These are phyloP conservation scores for Cucurbitaria berberidis DNA, from an alignment of 2,329 filamentous ascomycete genomes.

Conservation along the genomic window DNA sequence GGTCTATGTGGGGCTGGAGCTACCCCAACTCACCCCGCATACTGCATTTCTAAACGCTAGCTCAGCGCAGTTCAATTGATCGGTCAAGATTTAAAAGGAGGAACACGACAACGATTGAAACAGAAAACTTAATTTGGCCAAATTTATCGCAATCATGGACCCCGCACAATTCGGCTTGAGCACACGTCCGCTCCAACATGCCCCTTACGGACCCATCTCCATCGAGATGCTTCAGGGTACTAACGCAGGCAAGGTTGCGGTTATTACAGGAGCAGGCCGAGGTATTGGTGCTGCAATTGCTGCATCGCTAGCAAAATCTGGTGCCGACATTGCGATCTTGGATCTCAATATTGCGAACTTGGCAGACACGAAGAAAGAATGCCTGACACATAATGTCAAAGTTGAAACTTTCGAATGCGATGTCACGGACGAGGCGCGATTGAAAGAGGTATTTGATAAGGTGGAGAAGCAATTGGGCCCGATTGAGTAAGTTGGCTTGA, in stretches of 20 bases:
- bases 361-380: slow-evolving; percentile 28
- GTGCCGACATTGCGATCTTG: slow-evolving; percentile 34
- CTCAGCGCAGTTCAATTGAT: neutral
- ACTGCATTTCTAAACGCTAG: neutral
- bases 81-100: neutral
- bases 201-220: slow-evolving; percentile 24
- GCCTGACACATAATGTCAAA: slow-evolving; percentile 26
- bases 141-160: slow-evolving; percentile 17
- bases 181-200: slow-evolving; percentile 25
- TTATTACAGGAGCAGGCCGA: slow-evolving; percentile 36
- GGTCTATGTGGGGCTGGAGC: slow-evolving; percentile 4
- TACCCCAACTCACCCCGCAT: slow-evolving; percentile 15
- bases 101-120: neutral
- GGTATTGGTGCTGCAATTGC: slow-evolving; percentile 40
- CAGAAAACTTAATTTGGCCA: neutral
- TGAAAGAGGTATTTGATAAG: slow-evolving; percentile 20
- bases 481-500: slow-evolving; percentile 22
- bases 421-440: slow-evolving; percentile 22
- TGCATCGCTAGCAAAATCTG: slow-evolving; percentile 34
- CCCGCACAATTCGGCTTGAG: slow-evolving; percentile 31
- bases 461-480: slow-evolving; percentile 29
- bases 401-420: slow-evolving; percentile 29
- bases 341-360: slow-evolving; percentile 29
- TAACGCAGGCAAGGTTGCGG: slow-evolving; percentile 33
- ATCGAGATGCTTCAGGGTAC: slow-evolving; percentile 18